Evolutionary conservation across 2,329 filamentous ascomycete genomes (phyloP), one percentile per base, ranked within the genome.

Genomic region (Xenosphaeropsis pyriputrescens): DNA sequence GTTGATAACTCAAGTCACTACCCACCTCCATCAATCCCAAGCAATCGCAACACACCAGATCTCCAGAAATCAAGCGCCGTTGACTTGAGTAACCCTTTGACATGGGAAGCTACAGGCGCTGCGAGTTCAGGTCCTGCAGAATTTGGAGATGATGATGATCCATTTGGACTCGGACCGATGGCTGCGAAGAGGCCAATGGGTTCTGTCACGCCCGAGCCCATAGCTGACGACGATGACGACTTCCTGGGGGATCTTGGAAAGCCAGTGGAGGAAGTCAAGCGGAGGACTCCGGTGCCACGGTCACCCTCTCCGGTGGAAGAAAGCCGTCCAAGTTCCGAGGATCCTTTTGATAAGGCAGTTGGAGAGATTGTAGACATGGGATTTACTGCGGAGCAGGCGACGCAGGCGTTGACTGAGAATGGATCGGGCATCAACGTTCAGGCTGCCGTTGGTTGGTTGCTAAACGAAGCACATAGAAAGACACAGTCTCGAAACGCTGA

Each of bases 291-390:
- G 61, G 41, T 51, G 51, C 15, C 48, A 51, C 29, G 56, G 59
- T 43, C 53, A n/a, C 35, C 49, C 6, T 43, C 50, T 22, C 55
- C 55, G n/a, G 32, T 41, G 4, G 43, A 50, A 19, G 43, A 46
- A 31, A 39, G 46, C 7, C 41, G 43, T 22, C 37, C 39, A 14
- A 46, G 48, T 35, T 43, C 48, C 18, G 59, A 72, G 29, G 79
- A 85, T 48, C 75, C 73, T 1, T 77, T 80, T 41, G 85, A 94
- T 51, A 75, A 72, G 47, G 84, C 86, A 8, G 73, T 96, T 18
- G 85, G 84, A 8, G 85, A 96, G 55, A 63, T 98, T 18, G 76
- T 95, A 3, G 89, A 95, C 47, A 96, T 96, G 74, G 91, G 91
- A 1, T 98, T 98, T 49, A 76, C 85, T 0, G 70, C 77, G 0